Conservation (phyloP, 2,329 filamentous ascomycete genomes). For the Daldinia sp. region DNA sequence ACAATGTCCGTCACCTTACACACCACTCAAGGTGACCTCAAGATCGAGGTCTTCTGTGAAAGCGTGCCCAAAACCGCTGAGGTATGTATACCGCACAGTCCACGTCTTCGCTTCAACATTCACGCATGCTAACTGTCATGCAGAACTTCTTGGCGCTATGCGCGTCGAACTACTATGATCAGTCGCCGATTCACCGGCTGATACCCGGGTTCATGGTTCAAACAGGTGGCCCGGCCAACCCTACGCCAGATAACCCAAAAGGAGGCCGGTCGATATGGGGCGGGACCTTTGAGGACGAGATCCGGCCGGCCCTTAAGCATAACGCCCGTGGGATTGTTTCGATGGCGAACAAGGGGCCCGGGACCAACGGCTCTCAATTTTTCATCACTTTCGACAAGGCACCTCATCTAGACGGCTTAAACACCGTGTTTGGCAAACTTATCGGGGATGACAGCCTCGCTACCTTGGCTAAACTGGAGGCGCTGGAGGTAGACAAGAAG, state of each 20-base stretch:
- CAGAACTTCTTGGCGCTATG: conserved; percentile 90
- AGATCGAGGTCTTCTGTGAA: conserved; percentile 96
- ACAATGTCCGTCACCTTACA: conserved; percentile 78
- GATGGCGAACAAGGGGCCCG: conserved; percentile 81
- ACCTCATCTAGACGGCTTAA: conserved; percentile 82
- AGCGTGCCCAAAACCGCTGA: conserved; percentile 92
- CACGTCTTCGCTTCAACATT: not conserved
- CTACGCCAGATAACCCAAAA: conserved; percentile 68
- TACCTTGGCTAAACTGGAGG: conserved; percentile 76
- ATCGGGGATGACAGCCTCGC: conserved; percentile 69
- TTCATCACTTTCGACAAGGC: conserved; percentile 82
- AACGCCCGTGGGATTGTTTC: conserved; percentile 73
- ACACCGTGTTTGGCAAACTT: conserved; percentile 83
- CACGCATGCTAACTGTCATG: conserved; percentile 19
- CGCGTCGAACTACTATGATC: conserved; percentile 79
- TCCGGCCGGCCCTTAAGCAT: conserved; percentile 73
- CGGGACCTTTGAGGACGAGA: conserved; percentile 80
- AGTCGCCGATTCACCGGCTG: conserved; percentile 79
- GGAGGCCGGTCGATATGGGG: conserved; percentile 78
- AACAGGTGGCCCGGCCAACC: conserved; percentile 70
- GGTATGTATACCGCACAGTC: conserved; percentile 53
- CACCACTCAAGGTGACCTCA: conserved; percentile 88
- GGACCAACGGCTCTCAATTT: conserved; percentile 81
- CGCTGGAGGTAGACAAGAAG: conserved; percentile 79
- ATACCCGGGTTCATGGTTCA: conserved; percentile 86